Base-by-base conservation (phyloP, 768 basidiomycete species). In the Lentinula sp. region DNA sequence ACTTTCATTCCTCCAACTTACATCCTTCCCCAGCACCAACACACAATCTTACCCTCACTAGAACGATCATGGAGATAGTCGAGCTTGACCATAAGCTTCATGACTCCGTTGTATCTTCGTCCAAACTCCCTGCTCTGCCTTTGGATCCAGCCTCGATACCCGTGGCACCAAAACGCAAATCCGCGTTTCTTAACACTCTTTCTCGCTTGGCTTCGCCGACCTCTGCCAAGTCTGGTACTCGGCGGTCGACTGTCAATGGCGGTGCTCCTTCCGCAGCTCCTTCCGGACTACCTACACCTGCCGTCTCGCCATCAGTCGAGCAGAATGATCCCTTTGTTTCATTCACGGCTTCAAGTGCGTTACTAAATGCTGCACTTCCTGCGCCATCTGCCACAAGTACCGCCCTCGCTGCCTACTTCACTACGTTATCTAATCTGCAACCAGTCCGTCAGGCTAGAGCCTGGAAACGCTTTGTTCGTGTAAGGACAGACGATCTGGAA, bases 381-480 rank as follows among this genome's bases (percentile, higher is more conserved):
- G 65, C 75, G 0, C 75, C 76, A 34, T 80, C 84, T 23, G 79
- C 78, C 35, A 82, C 79, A 46, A 83, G 85, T 69, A 85, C 86
- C 11, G 81, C 80, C 9, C 81, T 95, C 53, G 90, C 91, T 5
- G 80, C 88, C 18, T 92, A 93, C 71, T 79, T 96, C 62, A 93
- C 92, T 3, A 82, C 84, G 1, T 70, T 94, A 37, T 85, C 93
- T 58, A 92, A 91, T 64, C 81, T 85, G 46, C 73, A 80, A 4
- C 69, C 76, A 3, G 70, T 95, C 45, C 84, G 90, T 39, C 80
- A 82, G 59, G 76, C 85, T 18, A 81, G 86, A 48, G 77, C 84
- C 1, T 96, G 93, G 93, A 89, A 88, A 68, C 84, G 88, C 15
- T 96, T 96, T 66, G 88, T 95, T 59, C 79, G 86, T 50, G 91